Evolutionary conservation across 1,139 yeast genomes (phyloP), one percentile per base, ranked within the genome.

Genomic region (Yamadazyma dendronema): DNA sequence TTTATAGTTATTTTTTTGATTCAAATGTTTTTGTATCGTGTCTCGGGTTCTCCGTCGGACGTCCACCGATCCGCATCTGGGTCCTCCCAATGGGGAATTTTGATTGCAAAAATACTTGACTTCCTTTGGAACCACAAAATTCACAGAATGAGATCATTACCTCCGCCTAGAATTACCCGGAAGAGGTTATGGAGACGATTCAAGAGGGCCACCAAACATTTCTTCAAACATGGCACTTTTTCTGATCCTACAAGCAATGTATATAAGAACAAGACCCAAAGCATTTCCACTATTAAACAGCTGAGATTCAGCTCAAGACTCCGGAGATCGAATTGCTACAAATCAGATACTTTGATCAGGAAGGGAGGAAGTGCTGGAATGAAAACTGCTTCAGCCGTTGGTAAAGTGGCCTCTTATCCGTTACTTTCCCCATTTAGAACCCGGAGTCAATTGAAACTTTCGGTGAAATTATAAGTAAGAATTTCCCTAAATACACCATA

Each of bases 131-230:
- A n/a, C n/a, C n/a, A n/a, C n/a, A n/a, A n/a, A 24, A 5, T 12
- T n/a, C 13, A 14, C 17, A 14, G 4, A 12, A 67, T 67, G 73
- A 53, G 72, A 42, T 65, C 72, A 11, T 50, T 69, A 13, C 75
- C 75, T n/a, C 73, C 73, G 2, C 75, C 75, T 14, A 46, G 74
- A 37, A 46, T 63, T 10, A 68, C 74, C 2, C 46, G 63, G 14
- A 54, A 59, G 28, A 45, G 75, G 39, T 53, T 62, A 33, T 68
- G 72, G 73, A 56, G 54, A 36, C 45, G 72, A 26, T 50, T 69
- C 37, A 59, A 56, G 39, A 47, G 72, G 13, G 65, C 68, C 3
- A 31, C 67, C 14, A 44, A 48, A 19, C 40, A 52, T 6, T 54
- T 63, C 31, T 50, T 67, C 41, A 43, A 47, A 5, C 55, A 54